These are phyloP conservation scores for Lentinula guzmanii DNA, from an alignment of 768 basidiomycete species.

Conservation along the genomic window DNA sequence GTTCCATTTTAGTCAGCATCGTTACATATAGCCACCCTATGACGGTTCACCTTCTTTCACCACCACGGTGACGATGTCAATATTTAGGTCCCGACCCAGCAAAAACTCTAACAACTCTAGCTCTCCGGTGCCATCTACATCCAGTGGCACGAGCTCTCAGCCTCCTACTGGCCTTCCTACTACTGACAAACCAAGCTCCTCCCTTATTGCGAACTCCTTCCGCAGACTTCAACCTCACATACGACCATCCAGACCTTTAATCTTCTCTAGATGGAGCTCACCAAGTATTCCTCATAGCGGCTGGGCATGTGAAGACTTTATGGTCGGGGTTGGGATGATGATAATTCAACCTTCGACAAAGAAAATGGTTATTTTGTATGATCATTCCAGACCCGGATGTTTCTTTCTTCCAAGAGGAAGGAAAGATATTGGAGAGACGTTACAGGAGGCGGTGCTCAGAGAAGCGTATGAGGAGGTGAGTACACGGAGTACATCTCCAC, in stretches of 20 bases:
- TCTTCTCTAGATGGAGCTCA: neutral
- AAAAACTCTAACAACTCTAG: neutral
- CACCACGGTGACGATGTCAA: neutral
- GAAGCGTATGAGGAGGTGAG: conserved; percentile 66
- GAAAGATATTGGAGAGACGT: conserved; percentile 60
- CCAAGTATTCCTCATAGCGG: neutral
- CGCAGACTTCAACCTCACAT: neutral
- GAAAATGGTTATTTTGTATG: conserved; percentile 44
- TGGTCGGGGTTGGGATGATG: conserved; percentile 58
- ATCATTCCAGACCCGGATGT: conserved; percentile 25
- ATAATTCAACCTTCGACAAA: conserved; percentile 53
- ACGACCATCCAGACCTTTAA: neutral
- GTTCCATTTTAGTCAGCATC: too few relatives aligned
- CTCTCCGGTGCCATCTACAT: neutral
- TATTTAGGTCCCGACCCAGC: neutral
- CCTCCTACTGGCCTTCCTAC: neutral
- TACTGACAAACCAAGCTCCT: neutral
- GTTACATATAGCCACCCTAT: neutral
- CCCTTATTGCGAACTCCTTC: neutral
- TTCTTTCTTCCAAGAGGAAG: conserved; percentile 63
- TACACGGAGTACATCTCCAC: neutral
- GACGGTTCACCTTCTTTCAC: neutral
- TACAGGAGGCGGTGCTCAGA: conserved; percentile 52
- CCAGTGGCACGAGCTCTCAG: neutral
- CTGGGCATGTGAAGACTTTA: conserved; percentile 46